A percentile compares a stretch with the other conserved stretches of the same genome.
These are phyloP conservation scores for Crithidia mellificae DNA, from an alignment of 208 protist species.

Conservation along the genomic window DNA sequence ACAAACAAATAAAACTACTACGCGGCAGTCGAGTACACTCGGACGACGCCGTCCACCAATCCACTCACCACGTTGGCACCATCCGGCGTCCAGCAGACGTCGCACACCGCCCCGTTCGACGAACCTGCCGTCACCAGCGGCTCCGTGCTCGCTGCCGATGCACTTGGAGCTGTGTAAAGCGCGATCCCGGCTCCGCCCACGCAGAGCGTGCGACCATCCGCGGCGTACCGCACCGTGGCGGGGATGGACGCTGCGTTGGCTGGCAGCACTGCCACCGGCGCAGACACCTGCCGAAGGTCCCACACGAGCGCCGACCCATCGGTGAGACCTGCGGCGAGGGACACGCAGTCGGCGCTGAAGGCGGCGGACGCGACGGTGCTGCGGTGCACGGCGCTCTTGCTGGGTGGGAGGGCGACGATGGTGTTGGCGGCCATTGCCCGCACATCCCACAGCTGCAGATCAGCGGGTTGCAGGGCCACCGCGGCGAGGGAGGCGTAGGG, in stretches of 20 bases:
- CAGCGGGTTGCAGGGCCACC: slow-evolving; percentile 40
- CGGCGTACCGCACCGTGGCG: slow-evolving; percentile 47
- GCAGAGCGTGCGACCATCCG: slow-evolving; percentile 26
- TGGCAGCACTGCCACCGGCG: slow-evolving; percentile 44
- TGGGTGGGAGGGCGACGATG: slow-evolving; percentile 51
- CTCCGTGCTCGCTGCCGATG: slow-evolving; percentile 10
- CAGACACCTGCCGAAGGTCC: slow-evolving; percentile 95
- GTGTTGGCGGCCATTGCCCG: slow-evolving; percentile 79
- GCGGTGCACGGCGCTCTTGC: slow-evolving; percentile 1
- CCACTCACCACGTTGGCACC: slow-evolving; percentile 41
- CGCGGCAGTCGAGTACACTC: slow-evolving; percentile 36
- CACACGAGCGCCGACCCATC: slow-evolving; percentile 90
- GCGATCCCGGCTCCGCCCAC: slow-evolving; percentile 21
- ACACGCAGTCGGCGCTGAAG: slow-evolving; percentile 95
- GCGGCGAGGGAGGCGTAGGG: slow-evolving; percentile 70
- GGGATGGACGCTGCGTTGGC: slow-evolving; percentile 12
- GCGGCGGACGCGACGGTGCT: slow-evolving; percentile 53
- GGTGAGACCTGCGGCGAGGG: slow-evolving; percentile 80
- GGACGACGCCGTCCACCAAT: slow-evolving; percentile 48
- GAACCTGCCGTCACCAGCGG: slow-evolving; percentile 15
- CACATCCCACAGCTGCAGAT: slow-evolving; percentile 92
- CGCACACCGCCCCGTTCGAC: slow-evolving; percentile 29
- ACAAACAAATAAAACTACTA: too few relatives aligned
- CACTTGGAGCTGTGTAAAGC: slow-evolving; percentile 14
- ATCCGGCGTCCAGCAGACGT: slow-evolving; percentile 50